These are phyloP conservation scores for Cicer cuneatum DNA, from an alignment of 306 rosid genomes.

Conservation along the genomic window DNA sequence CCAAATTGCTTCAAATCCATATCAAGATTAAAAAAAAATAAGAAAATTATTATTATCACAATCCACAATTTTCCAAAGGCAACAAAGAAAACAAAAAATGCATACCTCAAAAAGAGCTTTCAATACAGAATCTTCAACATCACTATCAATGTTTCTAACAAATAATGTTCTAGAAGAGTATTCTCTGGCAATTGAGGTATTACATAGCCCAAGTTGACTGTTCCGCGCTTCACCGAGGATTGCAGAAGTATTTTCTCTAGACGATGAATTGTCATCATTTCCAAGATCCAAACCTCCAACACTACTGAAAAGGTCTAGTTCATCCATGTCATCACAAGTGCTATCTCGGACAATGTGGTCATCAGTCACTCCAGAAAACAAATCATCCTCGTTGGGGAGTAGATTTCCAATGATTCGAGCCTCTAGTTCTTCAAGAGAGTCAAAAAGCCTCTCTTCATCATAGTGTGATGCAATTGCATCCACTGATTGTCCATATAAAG, in stretches of 20 bases:
- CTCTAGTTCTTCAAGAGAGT: conserved; percentile 52
- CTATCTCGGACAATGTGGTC: conserved; percentile 27
- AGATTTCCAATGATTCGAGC: conserved; percentile 48
- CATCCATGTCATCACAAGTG: conserved; percentile 59
- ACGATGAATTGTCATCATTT: conserved; percentile 53
- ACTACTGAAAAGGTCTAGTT: conserved; percentile 65
- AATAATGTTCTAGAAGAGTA: conserved; percentile 69
- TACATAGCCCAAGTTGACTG: conserved; percentile 56
- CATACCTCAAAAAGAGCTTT: conserved; percentile 67
- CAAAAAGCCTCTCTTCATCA: conserved; percentile 47
- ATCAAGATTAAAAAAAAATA: conserved; percentile 19
- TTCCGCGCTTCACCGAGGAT: conserved; percentile 49
- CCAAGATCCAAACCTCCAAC: conserved; percentile 80
- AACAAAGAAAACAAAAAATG: conserved; percentile 10
- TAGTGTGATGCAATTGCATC: conserved; percentile 39
- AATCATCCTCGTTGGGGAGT: conserved; percentile 49
- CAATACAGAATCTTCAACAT: conserved; percentile 67
- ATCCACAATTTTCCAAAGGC: conserved; percentile 4
- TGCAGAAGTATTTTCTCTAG: conserved; percentile 48
- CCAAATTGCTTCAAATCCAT: conserved; percentile 68
- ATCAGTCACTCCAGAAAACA: conserved; percentile 46
- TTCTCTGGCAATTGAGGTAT: conserved; percentile 60
- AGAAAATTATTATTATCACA: conserved; percentile 8
- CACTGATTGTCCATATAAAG: conserved; percentile 46
- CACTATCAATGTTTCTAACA: conserved; percentile 65